These are phyloP conservation scores for Citrullus colocynthis DNA, from an alignment of 306 rosid genomes.

Conservation along the genomic window DNA sequence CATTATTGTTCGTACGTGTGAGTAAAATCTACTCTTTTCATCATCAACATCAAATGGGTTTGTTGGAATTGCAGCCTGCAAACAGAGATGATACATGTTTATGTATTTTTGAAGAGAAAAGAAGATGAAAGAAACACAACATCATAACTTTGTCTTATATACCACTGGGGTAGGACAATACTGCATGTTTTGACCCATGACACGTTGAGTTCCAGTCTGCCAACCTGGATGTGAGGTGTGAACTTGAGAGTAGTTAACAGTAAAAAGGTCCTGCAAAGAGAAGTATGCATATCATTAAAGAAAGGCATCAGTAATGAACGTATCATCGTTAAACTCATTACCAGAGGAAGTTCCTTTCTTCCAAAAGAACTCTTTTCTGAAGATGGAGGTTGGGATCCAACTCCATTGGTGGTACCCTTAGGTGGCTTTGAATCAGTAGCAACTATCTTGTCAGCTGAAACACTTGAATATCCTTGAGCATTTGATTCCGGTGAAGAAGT, in stretches of 20 bases:
- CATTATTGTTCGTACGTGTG: constrained; percentile 32
- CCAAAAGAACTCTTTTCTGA: constrained; percentile 23
- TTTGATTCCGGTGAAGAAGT: constrained; percentile 9
- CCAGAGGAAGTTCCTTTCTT: constrained; percentile 68
- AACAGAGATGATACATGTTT: constrained; percentile 11
- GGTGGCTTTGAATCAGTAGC: constrained; percentile 23
- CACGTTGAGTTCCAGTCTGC: constrained; percentile 39
- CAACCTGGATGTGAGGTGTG: constrained; percentile 37
- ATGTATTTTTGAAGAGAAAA: background rate
- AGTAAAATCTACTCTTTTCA: constrained; percentile 19
- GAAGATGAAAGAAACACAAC: background rate
- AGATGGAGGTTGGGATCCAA: constrained; percentile 16
- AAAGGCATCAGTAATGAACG: background rate
- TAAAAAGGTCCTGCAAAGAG: constrained; percentile 62
- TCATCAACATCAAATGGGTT: constrained; percentile 59
- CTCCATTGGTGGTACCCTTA: constrained; percentile 19
- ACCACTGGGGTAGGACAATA: constrained; percentile 45
- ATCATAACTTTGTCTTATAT: background rate
- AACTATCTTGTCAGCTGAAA: constrained; percentile 21
- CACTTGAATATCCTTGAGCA: constrained; percentile 19
- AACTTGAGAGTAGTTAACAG: constrained; percentile 27
- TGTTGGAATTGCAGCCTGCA: constrained; percentile 36
- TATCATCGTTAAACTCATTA: constrained; percentile 19
- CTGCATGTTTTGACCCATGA: constrained; percentile 46
- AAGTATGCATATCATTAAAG: constrained; percentile 2